Conservation (phyloP, 768 basidiomycete genomes). For the Lyophyllum semitale region DNA sequence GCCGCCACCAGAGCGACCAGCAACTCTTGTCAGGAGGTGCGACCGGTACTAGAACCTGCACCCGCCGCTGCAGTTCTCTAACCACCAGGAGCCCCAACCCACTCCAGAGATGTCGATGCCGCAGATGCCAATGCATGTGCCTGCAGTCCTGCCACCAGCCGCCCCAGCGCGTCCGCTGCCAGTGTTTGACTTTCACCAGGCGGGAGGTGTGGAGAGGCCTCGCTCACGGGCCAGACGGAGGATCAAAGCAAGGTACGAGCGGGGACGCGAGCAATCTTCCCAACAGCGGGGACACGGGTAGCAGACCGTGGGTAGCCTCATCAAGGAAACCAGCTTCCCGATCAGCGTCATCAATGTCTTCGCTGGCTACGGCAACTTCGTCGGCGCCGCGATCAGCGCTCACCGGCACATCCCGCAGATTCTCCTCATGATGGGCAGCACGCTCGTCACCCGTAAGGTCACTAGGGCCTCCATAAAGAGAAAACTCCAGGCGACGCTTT, state of each 20-base stretch:
- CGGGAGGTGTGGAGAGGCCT: conserved; percentile 21
- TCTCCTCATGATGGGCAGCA: conserved; percentile 52
- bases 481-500: conserved; percentile 80
- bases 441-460: conserved; percentile 71
- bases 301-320: conserved; percentile 53
- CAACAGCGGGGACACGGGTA: too few relatives aligned
- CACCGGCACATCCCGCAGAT: conserved; percentile 76
- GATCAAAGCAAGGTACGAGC: conserved; percentile 2
- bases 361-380: conserved; percentile 69
- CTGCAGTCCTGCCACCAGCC: background rate
- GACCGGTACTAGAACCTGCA: background rate
- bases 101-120: conserved; percentile 5
- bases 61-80: background rate
- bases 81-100: background rate
- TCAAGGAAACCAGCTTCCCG: conserved; percentile 76
- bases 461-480: conserved; percentile 72
- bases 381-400: conserved; percentile 66
- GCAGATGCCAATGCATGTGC: conserved; percentile 5
- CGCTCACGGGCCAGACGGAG: background rate
- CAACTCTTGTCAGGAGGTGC: too few relatives aligned
- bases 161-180: conserved; percentile 6
- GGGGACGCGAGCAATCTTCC: conserved; percentile 9
- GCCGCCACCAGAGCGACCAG: background rate
- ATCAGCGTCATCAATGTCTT: conserved; percentile 79
- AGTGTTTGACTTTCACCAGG: conserved; percentile 9